A percentile compares a stretch with the other conserved stretches of the same genome.
Evolutionary conservation across 2,329 filamentous ascomycete species (phyloP).

Genomic region (Penicillium sp.): DNA sequence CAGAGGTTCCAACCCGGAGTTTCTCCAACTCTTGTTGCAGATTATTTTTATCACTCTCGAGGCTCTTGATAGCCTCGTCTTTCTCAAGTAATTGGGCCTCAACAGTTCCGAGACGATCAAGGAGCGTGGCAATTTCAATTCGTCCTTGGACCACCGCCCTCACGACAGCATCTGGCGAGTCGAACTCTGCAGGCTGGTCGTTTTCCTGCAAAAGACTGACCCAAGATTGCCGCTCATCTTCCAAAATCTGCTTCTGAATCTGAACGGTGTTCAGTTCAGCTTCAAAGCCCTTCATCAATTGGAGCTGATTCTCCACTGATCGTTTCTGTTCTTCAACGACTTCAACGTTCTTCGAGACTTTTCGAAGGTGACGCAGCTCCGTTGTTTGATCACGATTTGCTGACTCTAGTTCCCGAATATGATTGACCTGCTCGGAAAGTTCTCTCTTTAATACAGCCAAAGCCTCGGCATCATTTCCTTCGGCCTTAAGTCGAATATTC

Average conservation of each 20-base stretch:
- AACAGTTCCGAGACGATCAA: conserved; percentile 74
- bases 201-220: conserved; percentile 76
- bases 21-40: conserved; percentile 70
- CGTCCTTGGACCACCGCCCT: conserved; percentile 79
- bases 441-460: conserved; percentile 82
- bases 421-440: conserved; percentile 84
- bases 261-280: conserved; percentile 74
- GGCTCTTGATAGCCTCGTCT: conserved; percentile 67
- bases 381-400: conserved; percentile 73
- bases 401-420: conserved; percentile 79
- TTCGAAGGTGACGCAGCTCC: conserved; percentile 78
- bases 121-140: conserved; percentile 72
- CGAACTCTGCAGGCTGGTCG: conserved; percentile 66
- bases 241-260: conserved; percentile 78
- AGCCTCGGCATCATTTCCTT: conserved; percentile 82
- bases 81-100: conserved; percentile 76
- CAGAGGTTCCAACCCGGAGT: conserved; percentile 52
- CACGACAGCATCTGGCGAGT: conserved; percentile 83
- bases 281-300: conserved; percentile 70
- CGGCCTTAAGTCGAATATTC: conserved; percentile 76
- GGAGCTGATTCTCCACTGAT: conserved; percentile 71
- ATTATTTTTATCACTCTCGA: conserved; percentile 67
- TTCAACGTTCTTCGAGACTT: conserved; percentile 81
- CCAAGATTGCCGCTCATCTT: conserved; percentile 87
- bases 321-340: conserved; percentile 95